Percentiles rank a stretch among this genome's conserved stretches.
Conservation (phyloP, 805 yeast genomes). For the Cyberlindnera mrakii region DNA sequence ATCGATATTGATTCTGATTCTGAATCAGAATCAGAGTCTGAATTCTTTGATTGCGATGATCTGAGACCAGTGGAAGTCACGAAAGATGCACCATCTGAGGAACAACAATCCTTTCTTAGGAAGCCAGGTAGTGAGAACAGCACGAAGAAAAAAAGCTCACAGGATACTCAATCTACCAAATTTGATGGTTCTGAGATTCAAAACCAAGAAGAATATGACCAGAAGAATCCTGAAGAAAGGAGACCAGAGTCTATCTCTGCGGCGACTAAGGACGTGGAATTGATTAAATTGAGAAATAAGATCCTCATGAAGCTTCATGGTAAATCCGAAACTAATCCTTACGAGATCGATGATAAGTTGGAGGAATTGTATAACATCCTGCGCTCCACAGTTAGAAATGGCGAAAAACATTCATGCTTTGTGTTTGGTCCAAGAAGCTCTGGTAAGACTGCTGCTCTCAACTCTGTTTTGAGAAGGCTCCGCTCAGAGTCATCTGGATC, state of each 20-base stretch:
- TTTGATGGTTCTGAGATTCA: no score
- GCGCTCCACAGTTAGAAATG: conserved; percentile 55
- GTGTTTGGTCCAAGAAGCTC: conserved; percentile 74
- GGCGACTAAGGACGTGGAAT: not conserved
- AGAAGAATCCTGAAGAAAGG: not conserved
- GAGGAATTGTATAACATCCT: conserved; percentile 51
- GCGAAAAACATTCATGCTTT: conserved; percentile 77
- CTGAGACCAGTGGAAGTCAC: not conserved
- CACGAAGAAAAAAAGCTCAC: no score
- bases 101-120: no score
- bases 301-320: conserved; percentile 7
- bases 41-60: conserved; percentile 8
- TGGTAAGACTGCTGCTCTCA: conserved; percentile 66
- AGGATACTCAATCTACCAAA: no score
- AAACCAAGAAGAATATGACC: no score
- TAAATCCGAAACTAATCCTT: conserved; percentile 18
- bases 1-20: conserved; percentile 1
- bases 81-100: not conserved
- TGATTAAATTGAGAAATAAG: not conserved
- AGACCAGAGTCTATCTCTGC: not conserved
- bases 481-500: conserved; percentile 23
- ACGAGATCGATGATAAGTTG: conserved; percentile 31
- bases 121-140: no score
- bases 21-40: conserved; percentile 2
- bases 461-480: conserved; percentile 40